Evolutionary conservation across 2,329 filamentous ascomycete genomes (phyloP).

Genomic region (Nemania sp.): DNA sequence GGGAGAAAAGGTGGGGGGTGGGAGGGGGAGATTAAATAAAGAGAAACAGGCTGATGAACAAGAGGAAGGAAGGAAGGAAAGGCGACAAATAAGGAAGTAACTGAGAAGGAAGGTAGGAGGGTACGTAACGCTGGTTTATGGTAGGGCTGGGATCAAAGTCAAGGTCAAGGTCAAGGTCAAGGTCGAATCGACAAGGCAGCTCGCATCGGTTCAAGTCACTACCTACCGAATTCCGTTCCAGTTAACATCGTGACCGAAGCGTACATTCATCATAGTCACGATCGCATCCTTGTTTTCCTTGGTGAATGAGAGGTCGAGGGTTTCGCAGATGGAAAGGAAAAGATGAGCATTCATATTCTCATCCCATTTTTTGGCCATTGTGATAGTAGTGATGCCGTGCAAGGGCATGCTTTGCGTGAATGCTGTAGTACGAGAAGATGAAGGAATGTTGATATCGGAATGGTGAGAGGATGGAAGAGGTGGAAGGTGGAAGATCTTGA

Average conservation of each 20-base stretch:
- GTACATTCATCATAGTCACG: slow-evolving; percentile 40
- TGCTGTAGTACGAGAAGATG: no score
- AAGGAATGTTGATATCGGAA: not conserved
- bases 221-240: slow-evolving; percentile 56
- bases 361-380: slow-evolving; percentile 42
- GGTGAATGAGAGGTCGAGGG: slow-evolving; percentile 34
- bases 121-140: not conserved
- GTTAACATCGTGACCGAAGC: slow-evolving; percentile 41
- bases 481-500: not conserved
- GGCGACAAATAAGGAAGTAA: no score
- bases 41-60: no score
- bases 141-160: not conserved
- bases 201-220: slow-evolving; percentile 7
- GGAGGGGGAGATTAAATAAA: not conserved
- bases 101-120: slow-evolving; percentile 9
- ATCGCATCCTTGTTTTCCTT: slow-evolving; percentile 43
- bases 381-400: not conserved
- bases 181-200: slow-evolving; percentile 24
- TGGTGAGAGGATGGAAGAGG: not conserved
- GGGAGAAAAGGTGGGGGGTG: not conserved
- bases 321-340: slow-evolving; percentile 42
- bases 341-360: slow-evolving; percentile 40
- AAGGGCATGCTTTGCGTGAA: no score
- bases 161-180: slow-evolving; percentile 2
- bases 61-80: no score